Base-by-base conservation (phyloP, 2,329 filamentous ascomycete genomes). In the Aspergillus spinulosporus region DNA sequence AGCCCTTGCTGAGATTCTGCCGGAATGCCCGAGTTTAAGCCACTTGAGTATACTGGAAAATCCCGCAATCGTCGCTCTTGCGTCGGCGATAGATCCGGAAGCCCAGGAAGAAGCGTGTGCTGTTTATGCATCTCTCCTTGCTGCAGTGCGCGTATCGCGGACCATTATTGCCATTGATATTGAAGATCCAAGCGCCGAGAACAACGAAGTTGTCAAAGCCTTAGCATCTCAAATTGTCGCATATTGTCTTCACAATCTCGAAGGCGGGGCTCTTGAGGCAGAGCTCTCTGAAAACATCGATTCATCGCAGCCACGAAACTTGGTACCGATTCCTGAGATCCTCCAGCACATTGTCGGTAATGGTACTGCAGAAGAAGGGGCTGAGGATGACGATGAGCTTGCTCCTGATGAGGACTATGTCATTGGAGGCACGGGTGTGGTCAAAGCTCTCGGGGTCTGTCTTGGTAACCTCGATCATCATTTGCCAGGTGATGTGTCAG, bases 351-450 rank as follows among this genome's bases (percentile, higher is more conserved):
- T 97, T 42, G 89, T 97, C 32, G 92, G 92, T 4, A 84, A 90
- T 63, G 82, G 78, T 69, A 72, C 84, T 70, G 72, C 82, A 68
- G 64, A 73, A 64, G 61, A 81, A 7, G 71, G 74, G 11, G 78
- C 75, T 47, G 72, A 84, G 21, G 85, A 88, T 45, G 83, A 87
- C 21, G 80, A 85, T 43, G 85, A 88, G 2, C 80, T 86, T 8
- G 88, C 91, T 5, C 89, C 92, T 0, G 91, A 96, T 62, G 89
- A 96, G 57, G 91, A 97, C 72, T 97, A 97, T 73, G 92, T 97
- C 44, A 94, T 97, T 66, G 92, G 93, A 15, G 93, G 93, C 12
- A 96, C 92, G 0, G 94, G 93, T 28, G 91, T 99, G 1, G 93
- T 96, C 48, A 97, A 96, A 75, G 94, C 94, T 3, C 80, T 99